Base-by-base conservation (phyloP, 192 early-diverging fungal genomes). In the Glomus cerebriforme region DNA sequence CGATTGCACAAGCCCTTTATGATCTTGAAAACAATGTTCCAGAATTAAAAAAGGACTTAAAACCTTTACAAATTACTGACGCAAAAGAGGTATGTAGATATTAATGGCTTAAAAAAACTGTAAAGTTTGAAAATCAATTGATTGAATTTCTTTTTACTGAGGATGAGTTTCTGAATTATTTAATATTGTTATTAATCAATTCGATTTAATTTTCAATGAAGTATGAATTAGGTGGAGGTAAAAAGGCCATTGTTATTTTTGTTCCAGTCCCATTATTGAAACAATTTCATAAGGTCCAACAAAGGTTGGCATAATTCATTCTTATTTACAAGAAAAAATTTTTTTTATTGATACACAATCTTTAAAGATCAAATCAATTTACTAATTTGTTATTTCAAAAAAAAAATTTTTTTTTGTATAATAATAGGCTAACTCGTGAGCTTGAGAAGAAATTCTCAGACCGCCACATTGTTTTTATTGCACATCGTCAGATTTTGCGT, bases 391-490 rank as follows among this genome's bases (percentile, higher is more conserved):
- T 39, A 39, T 39, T 1, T 34, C 22, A 26, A 43, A 67, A 19
- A 35, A 31, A 81, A 24, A 64, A 63, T 49, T 49, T 27, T 37
- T 47, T 32, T 19, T 35, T 34, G 1, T 69, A 37, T 73, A 72
- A 39, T 8, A 43, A 43, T 43, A 90, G 93, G 83, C 93, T 99
- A 72, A 96, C 96, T 82, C 96, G 98, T 86, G 98, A 99, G 91
- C 91, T 99, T 83, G 98, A 99, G 92, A 99, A 99, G 95, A 99
- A 99, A 94, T 98, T 99, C 93, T 95, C 95, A 83, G 98, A 99
- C 90, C 94, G 96, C 80, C 98, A 99, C 89, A 94, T 99, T 72
- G 90, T 99, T 81, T 92, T 99, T 75, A 80, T 90, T 82, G 88
- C 96, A 79, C 94, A 98, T 89, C 95, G 98, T 80, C 94, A 96